Evolutionary conservation across 768 basidiomycete species (phyloP), one percentile per base, ranked within the genome.

Genomic region (Stropharia rugosoannulata): DNA sequence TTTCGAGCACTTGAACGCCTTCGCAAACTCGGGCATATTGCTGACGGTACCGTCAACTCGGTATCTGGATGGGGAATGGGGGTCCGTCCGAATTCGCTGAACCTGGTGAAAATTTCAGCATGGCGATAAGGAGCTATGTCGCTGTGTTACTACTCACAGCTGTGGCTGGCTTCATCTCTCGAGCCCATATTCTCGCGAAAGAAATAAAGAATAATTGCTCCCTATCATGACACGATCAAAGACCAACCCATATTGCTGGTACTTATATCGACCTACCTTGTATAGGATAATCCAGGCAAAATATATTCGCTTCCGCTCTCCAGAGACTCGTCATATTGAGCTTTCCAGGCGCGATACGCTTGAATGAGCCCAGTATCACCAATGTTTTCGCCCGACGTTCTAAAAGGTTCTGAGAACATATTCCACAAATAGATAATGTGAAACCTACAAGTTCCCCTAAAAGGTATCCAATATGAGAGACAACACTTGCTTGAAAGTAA

Each of bases 191-290:
- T 25, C 89, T 82, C 12, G 84, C 95, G 64, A 91, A 95, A 1
- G 92, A 83, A 53, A 98, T 84, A 77, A 97, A 98, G 75, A 98
- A 98, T 27, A 98, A 72, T 75, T 98, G 95, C 39, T 97, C 95
- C 56, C 89, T 90, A 64, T 40, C 56, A 41, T 8, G n/a, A 35
- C 29, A 8, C 38, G 18, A 50, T 52, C 40, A 38, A 48, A 42
- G n/a, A 16, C 16, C 8, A 27, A 18, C 42, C 15, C 6, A 22
- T 29, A 32, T 5, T 27, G 41, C 8, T 43, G 16, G n/a, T 7
- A 1, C 13, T 35, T 16, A 18, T 22, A 41, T 32, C 2, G 15
- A 55, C 76, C 46, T 49, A 85, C 90, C 87, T 81, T 1, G 89
- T 89, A 64, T 80, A 90, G 47, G 81, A 74, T 57, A 98, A 70